phyloP scores from a whole-genome alignment of 805 yeast species.

The Torulaspora indica region DNA sequence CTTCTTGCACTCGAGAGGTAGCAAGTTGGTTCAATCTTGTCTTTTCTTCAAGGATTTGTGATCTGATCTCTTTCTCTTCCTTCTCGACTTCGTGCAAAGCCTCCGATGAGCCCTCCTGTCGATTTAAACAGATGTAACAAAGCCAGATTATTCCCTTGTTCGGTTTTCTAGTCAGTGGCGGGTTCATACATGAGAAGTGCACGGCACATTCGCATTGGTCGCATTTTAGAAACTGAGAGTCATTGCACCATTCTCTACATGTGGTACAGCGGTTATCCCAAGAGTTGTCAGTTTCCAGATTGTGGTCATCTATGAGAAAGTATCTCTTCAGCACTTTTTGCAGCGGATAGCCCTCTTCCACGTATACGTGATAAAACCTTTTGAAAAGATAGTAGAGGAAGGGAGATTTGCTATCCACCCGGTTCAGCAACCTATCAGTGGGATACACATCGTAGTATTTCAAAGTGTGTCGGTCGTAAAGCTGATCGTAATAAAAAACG shows the following conservation, averaged over 20 bases:
- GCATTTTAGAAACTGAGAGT: constrained; percentile 70
- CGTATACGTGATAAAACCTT: constrained; percentile 68
- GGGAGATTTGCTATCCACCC: constrained; percentile 43
- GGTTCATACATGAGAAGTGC: constrained; percentile 82
- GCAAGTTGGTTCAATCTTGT: constrained; percentile 17
- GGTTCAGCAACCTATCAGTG: constrained; percentile 50
- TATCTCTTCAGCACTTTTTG: constrained; percentile 26
- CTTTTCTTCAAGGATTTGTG: constrained; percentile 9
- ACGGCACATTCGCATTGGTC: constrained; percentile 66
- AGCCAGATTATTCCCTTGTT: constrained; percentile 88
- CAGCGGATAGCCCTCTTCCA: constrained; percentile 46
- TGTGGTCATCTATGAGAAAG: constrained; percentile 12
- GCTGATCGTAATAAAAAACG: constrained; percentile 75
- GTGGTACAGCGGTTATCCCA: constrained; percentile 50
- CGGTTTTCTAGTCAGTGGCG: constrained; percentile 75
- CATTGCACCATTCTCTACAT: constrained; percentile 82
- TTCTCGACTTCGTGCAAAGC: constrained; percentile 8
- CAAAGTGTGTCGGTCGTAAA: constrained; percentile 82
- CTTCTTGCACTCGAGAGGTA: constrained; percentile 12
- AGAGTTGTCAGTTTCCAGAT: not conserved
- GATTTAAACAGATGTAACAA: constrained; percentile 72
- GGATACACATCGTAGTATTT: constrained; percentile 75
- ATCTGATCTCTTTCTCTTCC: constrained; percentile 11
- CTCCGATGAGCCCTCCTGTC: constrained; percentile 42
- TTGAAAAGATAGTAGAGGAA: constrained; percentile 59